Evolutionary conservation across 1,284 basidiomycete genomes (phyloP), one percentile per base, ranked within the genome.

Genomic region (Thelephora terrestris): DNA sequence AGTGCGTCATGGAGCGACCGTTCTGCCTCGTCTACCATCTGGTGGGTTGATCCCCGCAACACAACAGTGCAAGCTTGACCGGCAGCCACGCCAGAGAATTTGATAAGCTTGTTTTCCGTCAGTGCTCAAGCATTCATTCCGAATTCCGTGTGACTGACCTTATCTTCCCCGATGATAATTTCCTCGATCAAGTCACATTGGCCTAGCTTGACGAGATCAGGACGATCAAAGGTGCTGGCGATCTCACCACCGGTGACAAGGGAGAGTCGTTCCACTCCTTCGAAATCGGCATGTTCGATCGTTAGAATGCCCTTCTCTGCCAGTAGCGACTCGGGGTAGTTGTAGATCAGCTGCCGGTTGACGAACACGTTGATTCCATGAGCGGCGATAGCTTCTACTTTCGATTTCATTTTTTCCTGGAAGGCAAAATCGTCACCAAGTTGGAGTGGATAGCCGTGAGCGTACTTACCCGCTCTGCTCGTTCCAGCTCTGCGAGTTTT

Each of bases 11-110:
- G 96, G 44, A 99, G 71, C 2, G 96, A 98, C 17, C 96, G 84
- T 62, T 99, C 96, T 3, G 96, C 96, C 68, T 99, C 96, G 61
- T 99, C 96, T 21, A 99, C 85, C 95, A 99, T 99, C 65, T 99
- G 96, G 50, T 85, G 84, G 24, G 96, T 99, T 7, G 93, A 96
- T 20, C 96, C 96, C 20, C 95, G 87, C 3, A 99, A 76, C 12
- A 99, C 94, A 44, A 99, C 93, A 0, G 96, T 99, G 67, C 96
- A 99, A n/a, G 96, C 96, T 67, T 97, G 85, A 23, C 95, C 95
- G 24, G 95, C 94, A 12, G 94, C 93, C 36, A 99, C 95, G 38
- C 95, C 96, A 5, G 93, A 97, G 73, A 99, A 99, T 71, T 98
- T 98, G 75, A 98, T 96, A 53, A 99, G 75, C 91, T 97, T 1